Base-by-base conservation (phyloP, 2,329 filamentous ascomycete species). In the Fusarium proliferatum region DNA sequence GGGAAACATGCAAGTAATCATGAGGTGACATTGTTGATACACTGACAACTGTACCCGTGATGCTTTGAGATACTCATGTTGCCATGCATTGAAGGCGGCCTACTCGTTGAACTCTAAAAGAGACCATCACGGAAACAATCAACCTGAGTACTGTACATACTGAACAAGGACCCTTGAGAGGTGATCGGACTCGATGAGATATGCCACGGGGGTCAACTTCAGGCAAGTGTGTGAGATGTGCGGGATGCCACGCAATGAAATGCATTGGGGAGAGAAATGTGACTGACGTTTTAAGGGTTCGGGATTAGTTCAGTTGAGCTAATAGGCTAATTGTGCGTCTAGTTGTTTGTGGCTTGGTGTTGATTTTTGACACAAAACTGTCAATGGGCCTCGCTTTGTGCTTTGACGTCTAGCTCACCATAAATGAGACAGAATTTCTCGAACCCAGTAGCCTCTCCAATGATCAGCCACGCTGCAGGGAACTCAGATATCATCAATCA, bases 101-200 rank as follows among this genome's bases (percentile, higher is more conserved):
- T 15, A 58, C 30, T 36, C 43, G 33, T 19, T 36, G 55, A 69
- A 59, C 41, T 69, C 38, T 57, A 46, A 67, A 55, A 57, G 52
- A 64, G 48, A 41, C 39, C 41, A 61, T 63, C 16, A 41, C 39
- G 26, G 58, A 70, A 58, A 34, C 36, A 56, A 43, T 38, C 45
- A 45, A 51, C 41, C 28, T 48, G 26, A 38, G 48, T 30, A 30
- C 30, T 9, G 11, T 33, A 33, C 33, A 33, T 19, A 46, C 16
- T 33, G 13, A 41, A 61, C 70, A 59, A 53, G 61, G 61, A n/a
- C 60, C 70, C 70, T 60, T 51, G 66, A 48, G 39, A 73, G 61
- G 53, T 71, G 52, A 63, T 71, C 53, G 68, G 53, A 71, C 62
- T 55, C 64, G 46, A 73, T 72, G 41, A 72, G 60, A 74, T 74